Conservation (phyloP, 108 stramenopile species). For the Nannochloropsis granulata region DNA sequence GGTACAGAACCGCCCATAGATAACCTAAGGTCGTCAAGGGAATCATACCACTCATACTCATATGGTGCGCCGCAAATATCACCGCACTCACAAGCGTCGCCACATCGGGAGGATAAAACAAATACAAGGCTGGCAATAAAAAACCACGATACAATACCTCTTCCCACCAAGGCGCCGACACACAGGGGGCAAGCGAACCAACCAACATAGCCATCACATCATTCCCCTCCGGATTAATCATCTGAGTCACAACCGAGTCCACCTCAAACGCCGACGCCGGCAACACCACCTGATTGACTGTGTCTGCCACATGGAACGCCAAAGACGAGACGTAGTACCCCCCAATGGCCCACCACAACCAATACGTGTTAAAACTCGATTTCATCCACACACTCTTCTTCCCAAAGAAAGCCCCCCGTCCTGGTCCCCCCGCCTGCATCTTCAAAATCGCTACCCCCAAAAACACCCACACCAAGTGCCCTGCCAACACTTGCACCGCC, state of each 20-base stretch:
- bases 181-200: constrained; percentile 78
- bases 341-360: constrained; percentile 83
- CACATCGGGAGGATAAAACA: constrained; percentile 55
- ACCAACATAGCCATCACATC: constrained; percentile 56
- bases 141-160: constrained; percentile 69
- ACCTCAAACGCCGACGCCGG: constrained; percentile 46
- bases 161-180: constrained; percentile 57
- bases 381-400: neutral
- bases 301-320: constrained; percentile 73
- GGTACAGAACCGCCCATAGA: constrained; percentile 66
- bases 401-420: constrained; percentile 45
- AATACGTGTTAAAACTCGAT: constrained; percentile 43
- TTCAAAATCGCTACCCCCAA: constrained; percentile 50
- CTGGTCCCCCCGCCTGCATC: constrained; percentile 3
- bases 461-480: constrained; percentile 63
- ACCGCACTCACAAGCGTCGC: constrained; percentile 53
- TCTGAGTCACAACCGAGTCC: constrained; percentile 59
- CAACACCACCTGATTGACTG: constrained; percentile 62
- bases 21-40: constrained; percentile 71
- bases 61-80: constrained; percentile 67
- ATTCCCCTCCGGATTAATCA: constrained; percentile 77
- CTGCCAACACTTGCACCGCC: constrained; percentile 58
- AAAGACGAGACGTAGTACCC: constrained; percentile 73
- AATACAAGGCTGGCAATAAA: constrained; percentile 9
- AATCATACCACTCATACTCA: constrained; percentile 54